phyloP scores from a whole-genome alignment of 768 basidiomycete species.

The Tephrocybe sp. region DNA sequence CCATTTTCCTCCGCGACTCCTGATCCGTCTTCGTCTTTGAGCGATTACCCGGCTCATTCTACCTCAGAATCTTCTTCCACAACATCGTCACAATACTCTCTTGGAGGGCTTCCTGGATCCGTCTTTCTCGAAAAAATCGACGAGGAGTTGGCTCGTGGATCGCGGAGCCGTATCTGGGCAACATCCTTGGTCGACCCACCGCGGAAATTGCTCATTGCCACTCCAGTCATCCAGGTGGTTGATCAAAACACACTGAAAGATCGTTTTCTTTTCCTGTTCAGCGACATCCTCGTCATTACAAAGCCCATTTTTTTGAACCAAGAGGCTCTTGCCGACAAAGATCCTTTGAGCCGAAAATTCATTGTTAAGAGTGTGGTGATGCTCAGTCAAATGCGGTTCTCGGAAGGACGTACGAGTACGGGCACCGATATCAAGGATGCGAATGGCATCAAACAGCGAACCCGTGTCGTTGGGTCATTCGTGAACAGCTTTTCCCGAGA shows the following conservation, averaged over 20 bases:
- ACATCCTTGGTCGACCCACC: conserved; percentile 81
- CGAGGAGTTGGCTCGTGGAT: conserved; percentile 63
- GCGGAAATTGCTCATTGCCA: conserved; percentile 80
- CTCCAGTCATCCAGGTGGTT: conserved; percentile 90
- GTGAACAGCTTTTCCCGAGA: conserved; percentile 78
- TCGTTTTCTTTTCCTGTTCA: conserved; percentile 96
- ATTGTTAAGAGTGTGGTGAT: conserved; percentile 89
- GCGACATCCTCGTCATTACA: conserved; percentile 88
- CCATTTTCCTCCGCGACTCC: conserved; percentile 66
- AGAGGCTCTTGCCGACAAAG: conserved; percentile 60
- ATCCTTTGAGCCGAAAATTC: conserved; percentile 76
- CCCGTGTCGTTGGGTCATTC: conserved; percentile 70
- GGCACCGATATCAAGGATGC: conserved; percentile 44
- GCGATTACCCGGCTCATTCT: conserved; percentile 67
- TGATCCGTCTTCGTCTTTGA: conserved; percentile 76
- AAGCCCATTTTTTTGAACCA: conserved; percentile 81
- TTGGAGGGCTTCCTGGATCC: conserved; percentile 46
- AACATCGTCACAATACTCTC: conserved; percentile 68
- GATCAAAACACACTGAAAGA: conserved; percentile 95
- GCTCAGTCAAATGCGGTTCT: conserved; percentile 67
- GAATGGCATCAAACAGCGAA: conserved; percentile 41
- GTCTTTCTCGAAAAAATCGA: conserved; percentile 69
- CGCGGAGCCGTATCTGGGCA: conserved; percentile 59
- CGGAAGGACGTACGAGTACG: conserved; percentile 67
- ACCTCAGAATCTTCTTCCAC: conserved; percentile 75